phyloP scores from a whole-genome alignment of 202 grass and related monocot species.

The Cymbopogon flexuosus region DNA sequence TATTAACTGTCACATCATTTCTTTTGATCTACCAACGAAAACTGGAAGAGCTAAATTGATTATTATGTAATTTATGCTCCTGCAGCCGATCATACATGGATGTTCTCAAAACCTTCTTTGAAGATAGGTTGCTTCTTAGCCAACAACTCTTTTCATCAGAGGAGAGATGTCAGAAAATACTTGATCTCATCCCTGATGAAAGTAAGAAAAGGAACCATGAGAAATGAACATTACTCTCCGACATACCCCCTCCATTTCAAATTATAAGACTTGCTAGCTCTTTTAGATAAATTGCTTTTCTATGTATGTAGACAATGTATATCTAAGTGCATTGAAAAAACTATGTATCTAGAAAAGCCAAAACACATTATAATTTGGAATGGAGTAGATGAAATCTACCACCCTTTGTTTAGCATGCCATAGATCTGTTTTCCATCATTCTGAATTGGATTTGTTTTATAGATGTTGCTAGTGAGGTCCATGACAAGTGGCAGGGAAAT shows the following conservation, averaged over 20 bases:
- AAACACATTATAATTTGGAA: no score
- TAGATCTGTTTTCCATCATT: not conserved
- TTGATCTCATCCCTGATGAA: slow-evolving; percentile 76
- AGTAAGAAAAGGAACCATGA: slow-evolving; percentile 34
- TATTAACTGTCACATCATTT: slow-evolving; percentile 7
- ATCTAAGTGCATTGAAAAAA: no score
- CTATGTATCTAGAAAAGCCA: no score
- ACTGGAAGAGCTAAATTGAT: slow-evolving; percentile 24
- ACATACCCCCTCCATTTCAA: not conserved
- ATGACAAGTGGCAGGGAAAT: slow-evolving; percentile 52
- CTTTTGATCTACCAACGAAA: not conserved
- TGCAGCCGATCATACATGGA: slow-evolving; percentile 81
- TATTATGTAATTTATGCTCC: not conserved
- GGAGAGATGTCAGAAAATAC: slow-evolving; percentile 69
- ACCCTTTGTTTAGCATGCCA: not conserved
- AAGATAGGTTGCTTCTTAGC: slow-evolving; percentile 56
- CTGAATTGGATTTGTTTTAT: slow-evolving; percentile 33
- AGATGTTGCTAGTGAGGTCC: slow-evolving; percentile 65
- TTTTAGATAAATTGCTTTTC: no score
- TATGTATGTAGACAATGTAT: no score
- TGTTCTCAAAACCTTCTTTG: slow-evolving; percentile 72
- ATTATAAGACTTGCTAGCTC: no score
- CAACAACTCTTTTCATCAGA: slow-evolving; percentile 71
- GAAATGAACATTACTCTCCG: not conserved
- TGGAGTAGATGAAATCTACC: not conserved